phyloP scores from a whole-genome alignment of 805 yeast genomes.

The Ascoidea asiatica region DNA sequence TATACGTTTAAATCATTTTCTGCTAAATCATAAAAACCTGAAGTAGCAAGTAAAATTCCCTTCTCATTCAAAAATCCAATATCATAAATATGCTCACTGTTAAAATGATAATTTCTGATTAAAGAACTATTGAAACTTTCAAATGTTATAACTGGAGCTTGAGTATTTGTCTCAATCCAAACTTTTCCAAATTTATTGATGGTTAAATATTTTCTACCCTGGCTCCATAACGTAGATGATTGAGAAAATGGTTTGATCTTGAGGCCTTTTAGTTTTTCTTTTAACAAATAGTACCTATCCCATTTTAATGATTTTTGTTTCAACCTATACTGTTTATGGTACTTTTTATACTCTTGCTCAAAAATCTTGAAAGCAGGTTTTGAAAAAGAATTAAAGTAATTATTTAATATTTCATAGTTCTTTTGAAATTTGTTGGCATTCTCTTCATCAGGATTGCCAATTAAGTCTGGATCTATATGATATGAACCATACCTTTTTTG shows the following conservation, averaged over 20 bases:
- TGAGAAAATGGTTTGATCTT: slow-evolving; percentile 7
- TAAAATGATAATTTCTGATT: slow-evolving; percentile 4
- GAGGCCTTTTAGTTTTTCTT: background rate
- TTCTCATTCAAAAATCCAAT: slow-evolving; percentile 2
- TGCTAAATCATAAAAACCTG: slow-evolving; percentile 6
- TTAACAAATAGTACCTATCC: too few species aligned
- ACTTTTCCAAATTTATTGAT: slow-evolving; percentile 7
- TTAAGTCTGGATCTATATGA: too few species aligned
- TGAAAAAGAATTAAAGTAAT: background rate
- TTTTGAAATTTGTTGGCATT: background rate
- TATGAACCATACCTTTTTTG: background rate
- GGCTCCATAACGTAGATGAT: slow-evolving; percentile 7
- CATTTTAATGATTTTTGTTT: background rate
- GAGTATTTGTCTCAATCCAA: slow-evolving; percentile 11
- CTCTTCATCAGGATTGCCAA: background rate
- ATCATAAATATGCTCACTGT: slow-evolving; percentile 8
- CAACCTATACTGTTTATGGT: background rate
- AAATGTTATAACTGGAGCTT: slow-evolving; percentile 8
- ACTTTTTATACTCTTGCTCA: background rate
- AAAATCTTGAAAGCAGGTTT: background rate
- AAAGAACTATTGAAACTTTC: slow-evolving; percentile 5
- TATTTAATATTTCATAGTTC: too few species aligned
- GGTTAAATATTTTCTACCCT: slow-evolving; percentile 9
- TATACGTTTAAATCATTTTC: slow-evolving; percentile 1
- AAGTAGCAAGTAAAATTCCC: slow-evolving; percentile 6